A percentile compares a stretch with the other conserved stretches of the same genome.
phyloP scores from a whole-genome alignment of 768 basidiomycete species.

The Pisolithus tinctorius region DNA sequence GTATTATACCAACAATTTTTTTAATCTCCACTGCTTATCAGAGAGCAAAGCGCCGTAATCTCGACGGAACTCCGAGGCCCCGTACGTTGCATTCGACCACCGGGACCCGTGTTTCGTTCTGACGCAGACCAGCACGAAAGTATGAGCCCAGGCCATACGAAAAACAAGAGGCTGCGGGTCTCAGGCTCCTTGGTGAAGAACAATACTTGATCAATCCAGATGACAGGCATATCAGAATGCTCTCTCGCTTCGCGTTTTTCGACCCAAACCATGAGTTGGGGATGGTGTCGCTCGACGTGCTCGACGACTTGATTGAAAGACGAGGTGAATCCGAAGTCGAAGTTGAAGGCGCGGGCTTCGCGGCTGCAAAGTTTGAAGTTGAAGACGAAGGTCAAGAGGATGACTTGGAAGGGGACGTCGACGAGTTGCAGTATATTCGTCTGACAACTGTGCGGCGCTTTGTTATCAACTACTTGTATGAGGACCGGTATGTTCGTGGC shows the following conservation, averaged over 20 bases:
- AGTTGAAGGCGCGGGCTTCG: constrained; percentile 53
- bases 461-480: constrained; percentile 44
- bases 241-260: constrained; percentile 57
- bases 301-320: constrained; percentile 27
- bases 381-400: constrained; percentile 63
- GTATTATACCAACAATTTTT: neutral
- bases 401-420: constrained; percentile 27
- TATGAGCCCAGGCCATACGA: constrained; percentile 30
- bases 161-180: constrained; percentile 27
- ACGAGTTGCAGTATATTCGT: constrained; percentile 34
- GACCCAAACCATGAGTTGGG: constrained; percentile 41
- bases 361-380: constrained; percentile 37
- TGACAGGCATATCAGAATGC: constrained; percentile 48
- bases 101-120: neutral
- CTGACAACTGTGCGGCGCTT: constrained; percentile 42
- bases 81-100: constrained; percentile 8
- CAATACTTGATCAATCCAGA: constrained; percentile 28
- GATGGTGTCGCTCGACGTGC: constrained; percentile 40
- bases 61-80: constrained; percentile 11
- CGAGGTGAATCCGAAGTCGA: constrained; percentile 32
- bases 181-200: constrained; percentile 39
- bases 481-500: constrained; percentile 40
- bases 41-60: constrained; percentile 23
- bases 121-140: constrained; percentile 28
- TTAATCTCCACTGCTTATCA: neutral